phyloP scores from a whole-genome alignment of 768 basidiomycete genomes.

The Lentinula boryana region DNA sequence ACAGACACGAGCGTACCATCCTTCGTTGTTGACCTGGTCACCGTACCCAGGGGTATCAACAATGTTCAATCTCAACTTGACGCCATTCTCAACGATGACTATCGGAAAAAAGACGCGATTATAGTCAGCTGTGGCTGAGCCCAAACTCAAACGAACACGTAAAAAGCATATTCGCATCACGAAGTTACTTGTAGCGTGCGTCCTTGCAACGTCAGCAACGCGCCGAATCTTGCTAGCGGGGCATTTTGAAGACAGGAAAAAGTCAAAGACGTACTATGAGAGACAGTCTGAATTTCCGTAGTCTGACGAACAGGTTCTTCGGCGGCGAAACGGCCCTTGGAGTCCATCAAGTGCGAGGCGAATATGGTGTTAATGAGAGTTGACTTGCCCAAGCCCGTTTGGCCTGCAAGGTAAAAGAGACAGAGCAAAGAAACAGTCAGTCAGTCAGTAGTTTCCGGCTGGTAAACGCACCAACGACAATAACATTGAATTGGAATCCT shows the following conservation, averaged over 20 bases:
- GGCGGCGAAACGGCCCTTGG: slow-evolving; percentile 86
- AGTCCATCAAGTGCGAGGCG: slow-evolving; percentile 96
- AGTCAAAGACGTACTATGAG: slow-evolving; percentile 65
- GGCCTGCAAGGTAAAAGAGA: slow-evolving; percentile 47
- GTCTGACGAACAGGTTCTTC: slow-evolving; percentile 92
- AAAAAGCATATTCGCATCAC: neutral
- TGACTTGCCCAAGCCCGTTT: slow-evolving; percentile 97
- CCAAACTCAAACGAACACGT: neutral
- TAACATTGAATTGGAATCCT: slow-evolving; percentile 99
- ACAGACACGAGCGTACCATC: slow-evolving; percentile 57
- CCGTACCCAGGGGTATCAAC: slow-evolving; percentile 99
- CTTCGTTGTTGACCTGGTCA: slow-evolving; percentile 98
- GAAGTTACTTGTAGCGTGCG: neutral
- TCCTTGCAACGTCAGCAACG: neutral
- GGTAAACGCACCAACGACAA: slow-evolving; percentile 76
- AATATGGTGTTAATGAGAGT: slow-evolving; percentile 99
- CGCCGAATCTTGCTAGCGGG: neutral
- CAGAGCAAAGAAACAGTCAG: neutral
- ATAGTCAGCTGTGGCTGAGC: neutral
- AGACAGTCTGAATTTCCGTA: slow-evolving; percentile 92
- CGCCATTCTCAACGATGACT: slow-evolving; percentile 97
- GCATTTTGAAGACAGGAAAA: neutral
- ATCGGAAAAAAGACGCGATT: neutral
- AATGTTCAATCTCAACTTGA: slow-evolving; percentile 91
- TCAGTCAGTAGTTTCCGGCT: neutral